These are phyloP conservation scores for Globisporangium takayamanum DNA, from an alignment of 352 stramenopile species.

Conservation along the genomic window DNA sequence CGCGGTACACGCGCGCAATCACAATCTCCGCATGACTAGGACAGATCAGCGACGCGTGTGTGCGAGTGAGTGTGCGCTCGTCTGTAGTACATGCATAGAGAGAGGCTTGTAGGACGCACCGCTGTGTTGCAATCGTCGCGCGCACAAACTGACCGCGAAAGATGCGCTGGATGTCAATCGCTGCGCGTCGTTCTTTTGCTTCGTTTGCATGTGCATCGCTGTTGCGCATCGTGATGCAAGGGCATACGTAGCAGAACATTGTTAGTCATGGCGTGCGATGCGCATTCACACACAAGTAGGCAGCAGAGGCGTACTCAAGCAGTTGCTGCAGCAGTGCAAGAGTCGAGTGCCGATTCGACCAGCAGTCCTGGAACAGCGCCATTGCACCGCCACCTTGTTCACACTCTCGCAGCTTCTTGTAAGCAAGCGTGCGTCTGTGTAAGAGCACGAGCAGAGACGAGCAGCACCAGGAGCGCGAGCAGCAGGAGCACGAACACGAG, in stretches of 20 bases:
- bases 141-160: slow-evolving; percentile 52
- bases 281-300: not conserved
- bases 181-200: slow-evolving; percentile 30
- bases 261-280: not conserved
- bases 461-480: too few relatives aligned
- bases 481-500: too few relatives aligned
- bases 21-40: slow-evolving; percentile 43
- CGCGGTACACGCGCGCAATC: slow-evolving; percentile 50
- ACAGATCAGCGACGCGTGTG: not conserved
- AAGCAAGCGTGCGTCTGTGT: not conserved
- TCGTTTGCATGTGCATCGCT: slow-evolving; percentile 46
- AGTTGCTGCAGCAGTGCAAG: slow-evolving; percentile 42
- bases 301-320: slow-evolving; percentile 25
- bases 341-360: slow-evolving; percentile 34
- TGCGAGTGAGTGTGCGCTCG: not conserved
- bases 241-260: not conserved
- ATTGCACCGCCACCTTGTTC: slow-evolving; percentile 12
- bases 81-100: not conserved
- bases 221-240: not conserved
- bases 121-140: slow-evolving; percentile 27
- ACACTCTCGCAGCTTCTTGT: not conserved
- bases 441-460: too few relatives aligned
- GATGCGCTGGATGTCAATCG: slow-evolving; percentile 53
- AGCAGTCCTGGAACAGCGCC: slow-evolving; percentile 66
- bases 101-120: slow-evolving; percentile 13